These are phyloP conservation scores for Quercus suber DNA, from an alignment of 306 rosid species.

Conservation along the genomic window DNA sequence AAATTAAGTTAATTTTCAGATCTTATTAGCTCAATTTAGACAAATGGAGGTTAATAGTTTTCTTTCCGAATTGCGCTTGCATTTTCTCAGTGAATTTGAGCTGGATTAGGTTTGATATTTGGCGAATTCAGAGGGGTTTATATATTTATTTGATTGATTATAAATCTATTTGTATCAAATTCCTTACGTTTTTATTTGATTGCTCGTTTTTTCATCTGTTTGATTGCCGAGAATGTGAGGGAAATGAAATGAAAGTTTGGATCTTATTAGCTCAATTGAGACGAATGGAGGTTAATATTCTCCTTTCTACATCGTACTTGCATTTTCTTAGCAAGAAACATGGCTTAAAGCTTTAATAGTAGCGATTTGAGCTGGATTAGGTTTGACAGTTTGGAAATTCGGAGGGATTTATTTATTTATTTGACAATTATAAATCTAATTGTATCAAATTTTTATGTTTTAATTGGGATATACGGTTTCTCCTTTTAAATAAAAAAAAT, in stretches of 20 bases:
- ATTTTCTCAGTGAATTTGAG: neutral
- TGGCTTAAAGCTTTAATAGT: too few relatives aligned
- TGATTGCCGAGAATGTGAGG: too few relatives aligned
- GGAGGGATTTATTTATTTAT: too few relatives aligned
- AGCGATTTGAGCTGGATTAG: too few relatives aligned
- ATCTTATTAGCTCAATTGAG: neutral
- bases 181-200: too few relatives aligned
- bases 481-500: too few relatives aligned
- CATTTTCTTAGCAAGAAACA: too few relatives aligned
- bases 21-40: constrained; percentile 22
- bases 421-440: neutral
- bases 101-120: neutral
- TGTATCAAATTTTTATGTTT: neutral
- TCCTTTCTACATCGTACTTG: too few relatives aligned
- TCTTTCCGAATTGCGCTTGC: neutral
- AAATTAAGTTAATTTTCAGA: neutral
- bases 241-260: neutral
- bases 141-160: neutral
- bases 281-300: too few relatives aligned
- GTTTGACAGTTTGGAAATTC: too few relatives aligned
- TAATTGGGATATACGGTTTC: too few relatives aligned
- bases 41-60: neutral
- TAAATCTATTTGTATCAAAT: neutral
- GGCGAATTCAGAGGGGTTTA: neutral
- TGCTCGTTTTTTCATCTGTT: too few relatives aligned